Evolutionary conservation across 805 yeast species (phyloP), one percentile per base, ranked within the genome.

Genomic region (Candida insectalens): DNA sequence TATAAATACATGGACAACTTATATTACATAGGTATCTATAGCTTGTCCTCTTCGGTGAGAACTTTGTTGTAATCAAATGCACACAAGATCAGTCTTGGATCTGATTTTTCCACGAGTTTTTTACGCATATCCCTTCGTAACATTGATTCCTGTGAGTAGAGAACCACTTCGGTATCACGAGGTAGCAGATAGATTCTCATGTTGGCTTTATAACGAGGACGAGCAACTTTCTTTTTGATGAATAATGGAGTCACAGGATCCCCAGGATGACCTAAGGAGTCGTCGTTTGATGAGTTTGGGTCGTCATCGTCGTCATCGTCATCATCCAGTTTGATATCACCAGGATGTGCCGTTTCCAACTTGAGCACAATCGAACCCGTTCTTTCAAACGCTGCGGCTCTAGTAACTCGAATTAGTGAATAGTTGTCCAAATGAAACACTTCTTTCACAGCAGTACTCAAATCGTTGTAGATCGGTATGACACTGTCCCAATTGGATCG

Each of bases 151-250:
- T 70, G 71, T 27, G 69, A 60, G 40, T 72, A 72, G 15, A 72
- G 40, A 3, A 66, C 62, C 39, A 62, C 59, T 35, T 59, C 47
- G 5, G 47, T 37, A 12, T 49, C 44, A 18, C 62, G 53, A 3
- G 78, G 77, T 5, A 74, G 53, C 14, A 75, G 43, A 50, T 68
- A 74, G n/a, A 74, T 67, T 46, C 72, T 69, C 82, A 75, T 75
- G 41, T 70, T 71, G 4, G 72, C 60, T 46, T 75, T 75, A 50
- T 75, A 75, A 22, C 82, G 51, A 9, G 82, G 82, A 42, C 79
- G 57, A 10, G 80, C 80, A 22, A 74, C 66, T 17, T 67, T 59
- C 38, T 71, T 71, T 50, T 75, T 75, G 32, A 75, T 52, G 44
- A 70, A 74, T 4, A 67, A 52, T 26, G 73, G 63, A 19, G 64